Evolutionary conservation across 306 rosid species (phyloP).

Genomic region (Prosopis cineraria): DNA sequence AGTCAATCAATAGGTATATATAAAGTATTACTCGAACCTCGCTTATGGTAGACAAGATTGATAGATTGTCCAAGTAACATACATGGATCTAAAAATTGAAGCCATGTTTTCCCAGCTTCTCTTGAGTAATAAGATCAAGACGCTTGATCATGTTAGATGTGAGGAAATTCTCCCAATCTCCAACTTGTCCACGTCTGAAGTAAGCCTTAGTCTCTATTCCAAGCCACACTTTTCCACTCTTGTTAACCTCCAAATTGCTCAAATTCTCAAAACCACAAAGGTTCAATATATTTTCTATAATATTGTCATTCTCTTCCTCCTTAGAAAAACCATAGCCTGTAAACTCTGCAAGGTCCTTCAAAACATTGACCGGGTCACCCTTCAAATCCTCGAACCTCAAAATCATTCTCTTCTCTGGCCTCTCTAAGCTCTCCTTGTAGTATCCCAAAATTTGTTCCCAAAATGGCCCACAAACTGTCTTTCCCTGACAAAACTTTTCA

Average conservation of each 20-base stretch:
- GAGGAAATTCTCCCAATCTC: too few species aligned
- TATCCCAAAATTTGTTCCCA: constrained; percentile 23
- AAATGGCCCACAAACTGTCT: neutral
- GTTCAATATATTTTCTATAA: constrained; percentile 22
- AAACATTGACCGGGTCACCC: neutral
- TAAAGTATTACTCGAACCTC: too few species aligned
- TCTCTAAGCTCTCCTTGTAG: neutral
- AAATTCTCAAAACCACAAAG: constrained; percentile 43
- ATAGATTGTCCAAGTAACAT: too few species aligned
- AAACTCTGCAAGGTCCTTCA: constrained; percentile 14
- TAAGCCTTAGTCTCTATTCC: constrained; percentile 28
- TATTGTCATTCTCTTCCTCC: constrained; percentile 31
- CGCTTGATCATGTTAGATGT: too few species aligned
- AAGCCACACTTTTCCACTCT: constrained; percentile 18
- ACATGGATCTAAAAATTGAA: neutral
- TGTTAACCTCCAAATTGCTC: constrained; percentile 43
- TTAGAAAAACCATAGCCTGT: neutral
- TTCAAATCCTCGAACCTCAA: constrained; percentile 25
- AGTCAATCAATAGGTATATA: too few species aligned
- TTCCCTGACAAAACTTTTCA: neutral
- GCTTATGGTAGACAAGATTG: too few species aligned
- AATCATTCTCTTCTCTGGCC: neutral
- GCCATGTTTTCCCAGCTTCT: too few species aligned
- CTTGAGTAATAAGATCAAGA: too few species aligned
- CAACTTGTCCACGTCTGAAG: constrained; percentile 36